Conservation (phyloP, 2,329 filamentous ascomycete species). For the Aureobasidium vineae region DNA sequence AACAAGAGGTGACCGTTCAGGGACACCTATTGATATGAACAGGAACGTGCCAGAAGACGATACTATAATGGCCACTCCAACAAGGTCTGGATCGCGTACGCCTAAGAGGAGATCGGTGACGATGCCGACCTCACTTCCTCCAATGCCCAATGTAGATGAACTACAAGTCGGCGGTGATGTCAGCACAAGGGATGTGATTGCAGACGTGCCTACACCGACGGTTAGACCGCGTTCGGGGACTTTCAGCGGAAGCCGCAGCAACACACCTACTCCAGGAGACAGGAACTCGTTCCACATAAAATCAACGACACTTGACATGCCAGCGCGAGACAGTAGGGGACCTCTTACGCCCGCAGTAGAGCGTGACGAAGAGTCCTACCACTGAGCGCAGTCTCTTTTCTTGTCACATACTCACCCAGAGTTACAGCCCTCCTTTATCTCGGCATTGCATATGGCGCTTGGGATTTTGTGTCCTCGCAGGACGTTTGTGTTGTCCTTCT, state of each 20-base stretch:
- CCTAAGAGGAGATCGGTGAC: slow-evolving; percentile 19
- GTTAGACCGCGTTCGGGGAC: slow-evolving; percentile 39
- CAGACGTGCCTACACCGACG: slow-evolving; percentile 37
- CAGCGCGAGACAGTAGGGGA: slow-evolving; percentile 1
- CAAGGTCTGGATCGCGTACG: slow-evolving; percentile 28
- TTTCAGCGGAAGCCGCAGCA: slow-evolving; percentile 31
- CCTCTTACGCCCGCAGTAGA: slow-evolving; percentile 20
- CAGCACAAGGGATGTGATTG: slow-evolving; percentile 37
- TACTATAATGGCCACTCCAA: slow-evolving; percentile 24
- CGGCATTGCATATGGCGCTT: slow-evolving; percentile 7
- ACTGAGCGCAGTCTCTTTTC: slow-evolving; percentile 21
- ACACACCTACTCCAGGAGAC: slow-evolving; percentile 27
- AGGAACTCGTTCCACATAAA: slow-evolving; percentile 18
- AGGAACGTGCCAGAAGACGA: slow-evolving; percentile 34
- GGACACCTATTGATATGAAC: slow-evolving; percentile 36
- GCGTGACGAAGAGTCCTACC: slow-evolving; percentile 1
- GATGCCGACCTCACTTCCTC: slow-evolving; percentile 27
- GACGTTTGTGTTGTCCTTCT: not conserved
- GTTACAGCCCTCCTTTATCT: slow-evolving; percentile 25
- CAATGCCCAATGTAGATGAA: slow-evolving; percentile 33
- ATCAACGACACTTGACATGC: slow-evolving; percentile 14
- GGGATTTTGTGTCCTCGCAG: not conserved
- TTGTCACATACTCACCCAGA: slow-evolving; percentile 10
- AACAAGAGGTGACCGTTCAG: slow-evolving; percentile 29
- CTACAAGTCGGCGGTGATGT: slow-evolving; percentile 36